Percentiles rank a stretch among this genome's conserved stretches.
phyloP scores from a whole-genome alignment of 1,284 basidiomycete species.

The Acaromyces ingoldii region DNA sequence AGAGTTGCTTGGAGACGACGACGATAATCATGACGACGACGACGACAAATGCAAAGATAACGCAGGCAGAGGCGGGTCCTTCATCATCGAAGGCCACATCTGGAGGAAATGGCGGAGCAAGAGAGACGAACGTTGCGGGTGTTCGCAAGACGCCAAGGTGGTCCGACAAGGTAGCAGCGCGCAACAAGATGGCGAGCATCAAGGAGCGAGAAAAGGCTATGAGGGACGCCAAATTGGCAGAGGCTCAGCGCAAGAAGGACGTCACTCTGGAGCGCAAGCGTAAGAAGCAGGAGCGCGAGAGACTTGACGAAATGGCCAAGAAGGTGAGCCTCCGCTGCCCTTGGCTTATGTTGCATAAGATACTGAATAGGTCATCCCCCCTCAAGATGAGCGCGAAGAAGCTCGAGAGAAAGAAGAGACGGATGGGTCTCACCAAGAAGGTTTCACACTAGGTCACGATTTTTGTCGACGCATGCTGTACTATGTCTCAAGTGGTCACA shows the following conservation, averaged over 20 bases:
- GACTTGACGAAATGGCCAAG: constrained; percentile 30
- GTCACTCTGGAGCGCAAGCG: constrained; percentile 28
- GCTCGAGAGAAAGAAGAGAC: constrained; percentile 27
- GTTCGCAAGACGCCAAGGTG: constrained; percentile 7
- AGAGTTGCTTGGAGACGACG: no score
- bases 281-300: constrained; percentile 32
- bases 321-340: constrained; percentile 18
- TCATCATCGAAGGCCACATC: no score
- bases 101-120: background rate
- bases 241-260: constrained; percentile 22
- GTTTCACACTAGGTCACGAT: constrained; percentile 29
- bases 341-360: background rate
- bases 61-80: no score
- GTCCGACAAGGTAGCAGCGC: constrained; percentile 29
- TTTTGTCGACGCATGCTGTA: no score
- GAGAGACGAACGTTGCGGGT: background rate
- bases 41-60: no score
- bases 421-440: constrained; percentile 36
- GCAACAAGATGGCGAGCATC: constrained; percentile 28
- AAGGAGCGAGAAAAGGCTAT: constrained; percentile 32
- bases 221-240: constrained; percentile 26
- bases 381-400: constrained; percentile 34
- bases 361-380: background rate
- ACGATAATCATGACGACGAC: no score
- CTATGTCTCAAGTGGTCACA: no score